Base-by-base conservation (phyloP, 1,284 basidiomycete genomes). In the Irpex lacteus region DNA sequence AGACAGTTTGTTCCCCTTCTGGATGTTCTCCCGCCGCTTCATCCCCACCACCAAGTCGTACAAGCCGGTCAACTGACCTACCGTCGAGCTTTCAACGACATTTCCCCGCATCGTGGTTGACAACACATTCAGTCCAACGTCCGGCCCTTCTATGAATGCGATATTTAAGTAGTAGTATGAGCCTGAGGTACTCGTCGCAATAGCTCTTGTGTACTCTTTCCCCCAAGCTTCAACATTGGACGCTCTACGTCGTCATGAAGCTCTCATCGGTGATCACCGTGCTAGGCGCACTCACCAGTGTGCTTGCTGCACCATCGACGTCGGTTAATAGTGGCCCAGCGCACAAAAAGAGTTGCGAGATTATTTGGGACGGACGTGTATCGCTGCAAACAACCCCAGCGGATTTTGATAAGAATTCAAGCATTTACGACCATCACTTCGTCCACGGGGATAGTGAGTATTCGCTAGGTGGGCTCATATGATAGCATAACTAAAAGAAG, bases 351-450 rank as follows among this genome's bases (percentile, higher is more conserved):
- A 36, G 9, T 4, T 56, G 54, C 19, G 54, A 56, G 5, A 6
- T 56, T 7, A 56, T 56, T 15, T 56, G 54, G 54, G 54, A 56
- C 26, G 54, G 54, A 8, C 54, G 54, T 56, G 54, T 56, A 32
- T 56, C 54, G 26, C 32, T 56, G 18, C 26, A 11, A 1, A 56
- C 54, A 3, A 56, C 54, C 11, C 32, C 54, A 2, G 54, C 54
- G 9, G 54, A 56, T 36, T 56, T 56, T 7, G 54, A 56, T 26
- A 56, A 56, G 54, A 56, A 56, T 9, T 56, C 54, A 21, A 56
- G 54, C 32, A 36, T 56, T 6, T 56, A 56, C 54, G 54, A 56
- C 32, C 54, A 56, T 21, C 54, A 56, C 6, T 56, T 56, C n/a
- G 54, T 56, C 5, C 54, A 56, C 32, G 54, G 54, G 11, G 54